These are phyloP conservation scores for Cladosporium sp. DNA, from an alignment of 2,329 filamentous ascomycete species.

Conservation along the genomic window DNA sequence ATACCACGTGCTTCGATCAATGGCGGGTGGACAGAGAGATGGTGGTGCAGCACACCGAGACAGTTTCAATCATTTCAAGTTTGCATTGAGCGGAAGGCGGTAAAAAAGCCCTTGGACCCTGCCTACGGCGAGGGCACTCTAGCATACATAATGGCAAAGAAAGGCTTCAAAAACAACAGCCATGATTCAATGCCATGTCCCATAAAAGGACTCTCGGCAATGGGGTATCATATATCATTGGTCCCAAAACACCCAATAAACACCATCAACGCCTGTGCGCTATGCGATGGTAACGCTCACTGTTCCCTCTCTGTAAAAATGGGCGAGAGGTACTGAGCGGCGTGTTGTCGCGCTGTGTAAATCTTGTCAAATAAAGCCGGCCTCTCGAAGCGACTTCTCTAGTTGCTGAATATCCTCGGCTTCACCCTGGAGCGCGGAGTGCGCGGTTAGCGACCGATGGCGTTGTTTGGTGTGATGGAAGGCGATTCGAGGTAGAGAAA, in stretches of 20 bases:
- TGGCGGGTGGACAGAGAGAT: neutral
- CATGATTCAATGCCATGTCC: slow-evolving; percentile 16
- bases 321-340: slow-evolving; percentile 28
- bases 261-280: slow-evolving; percentile 24
- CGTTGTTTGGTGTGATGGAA: slow-evolving; percentile 8
- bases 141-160: slow-evolving; percentile 21
- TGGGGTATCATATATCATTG: slow-evolving; percentile 13
- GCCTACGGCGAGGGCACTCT: slow-evolving; percentile 28
- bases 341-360: slow-evolving; percentile 12
- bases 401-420: slow-evolving; percentile 23
- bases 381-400: slow-evolving; percentile 26
- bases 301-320: slow-evolving; percentile 23
- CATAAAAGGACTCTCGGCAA: neutral
- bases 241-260: slow-evolving; percentile 18
- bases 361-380: slow-evolving; percentile 20
- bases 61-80: slow-evolving; percentile 10
- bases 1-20: neutral
- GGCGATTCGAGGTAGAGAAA: slow-evolving; percentile 17
- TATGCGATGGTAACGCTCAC: slow-evolving; percentile 27
- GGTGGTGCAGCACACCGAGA: slow-evolving; percentile 3
- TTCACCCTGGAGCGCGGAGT: slow-evolving; percentile 19
- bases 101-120: slow-evolving; percentile 21
- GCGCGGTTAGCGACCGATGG: slow-evolving; percentile 11
- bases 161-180: slow-evolving; percentile 28
- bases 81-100: slow-evolving; percentile 16